Percentiles rank a stretch among this genome's conserved stretches.
phyloP scores from a whole-genome alignment of 768 basidiomycete genomes.

The Infundibulicybe gibba region DNA sequence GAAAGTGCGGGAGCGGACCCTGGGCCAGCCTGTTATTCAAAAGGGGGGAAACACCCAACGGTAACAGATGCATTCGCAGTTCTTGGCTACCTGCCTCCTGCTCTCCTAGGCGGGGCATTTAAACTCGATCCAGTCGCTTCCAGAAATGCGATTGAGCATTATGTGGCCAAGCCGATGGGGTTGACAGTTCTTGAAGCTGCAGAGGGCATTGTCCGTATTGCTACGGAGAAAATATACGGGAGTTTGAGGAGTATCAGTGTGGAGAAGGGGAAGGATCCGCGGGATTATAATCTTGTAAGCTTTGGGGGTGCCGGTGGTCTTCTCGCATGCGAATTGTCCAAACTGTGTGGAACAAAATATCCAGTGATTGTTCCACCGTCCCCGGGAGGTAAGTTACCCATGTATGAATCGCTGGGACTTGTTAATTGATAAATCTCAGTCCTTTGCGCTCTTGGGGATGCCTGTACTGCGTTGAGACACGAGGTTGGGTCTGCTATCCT shows the following conservation, averaged over 20 bases:
- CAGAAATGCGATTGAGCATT: slow-evolving; percentile 13
- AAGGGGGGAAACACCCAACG: slow-evolving; percentile 22
- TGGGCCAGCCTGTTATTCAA: slow-evolving; percentile 25
- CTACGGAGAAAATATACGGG: slow-evolving; percentile 25
- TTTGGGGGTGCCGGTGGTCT: slow-evolving; percentile 25
- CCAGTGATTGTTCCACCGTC: slow-evolving; percentile 24
- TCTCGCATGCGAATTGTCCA: slow-evolving; percentile 20
- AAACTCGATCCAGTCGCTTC: slow-evolving; percentile 21
- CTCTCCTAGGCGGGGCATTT: slow-evolving; percentile 22
- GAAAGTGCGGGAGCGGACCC: slow-evolving; percentile 24
- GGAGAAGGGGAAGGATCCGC: slow-evolving; percentile 25
- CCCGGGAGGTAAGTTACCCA: slow-evolving; percentile 17
- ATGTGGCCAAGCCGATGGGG: slow-evolving; percentile 18
- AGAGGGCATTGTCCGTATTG: slow-evolving; percentile 21
- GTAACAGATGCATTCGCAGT: slow-evolving; percentile 25
- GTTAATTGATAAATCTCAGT: slow-evolving; percentile 9
- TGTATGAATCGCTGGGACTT: neutral
- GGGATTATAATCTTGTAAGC: slow-evolving; percentile 21
- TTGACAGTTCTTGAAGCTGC: slow-evolving; percentile 20
- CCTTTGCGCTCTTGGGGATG: slow-evolving; percentile 25
- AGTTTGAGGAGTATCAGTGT: slow-evolving; percentile 23
- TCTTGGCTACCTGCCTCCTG: slow-evolving; percentile 22
- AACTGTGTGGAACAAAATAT: slow-evolving; percentile 9
- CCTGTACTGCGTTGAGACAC: slow-evolving; percentile 21
- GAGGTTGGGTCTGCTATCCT: slow-evolving; percentile 18